A percentile compares a stretch with the other conserved stretches of the same genome.
Conservation (phyloP, 306 rosid genomes). For the Ormosia emarginata region DNA sequence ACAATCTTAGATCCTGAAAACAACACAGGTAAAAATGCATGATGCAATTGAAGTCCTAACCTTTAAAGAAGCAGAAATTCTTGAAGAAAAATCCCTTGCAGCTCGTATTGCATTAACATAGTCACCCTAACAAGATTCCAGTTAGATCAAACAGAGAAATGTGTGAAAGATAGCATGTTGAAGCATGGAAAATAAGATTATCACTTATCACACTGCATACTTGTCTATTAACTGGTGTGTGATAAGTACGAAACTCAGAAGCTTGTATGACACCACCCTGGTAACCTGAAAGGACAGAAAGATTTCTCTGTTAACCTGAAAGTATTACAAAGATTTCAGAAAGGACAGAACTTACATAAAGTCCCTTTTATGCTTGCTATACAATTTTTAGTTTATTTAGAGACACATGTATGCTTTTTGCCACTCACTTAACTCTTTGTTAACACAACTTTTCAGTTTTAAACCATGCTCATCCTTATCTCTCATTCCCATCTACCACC, state of each 20-base stretch:
- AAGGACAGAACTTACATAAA: background rate
- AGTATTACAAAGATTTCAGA: background rate
- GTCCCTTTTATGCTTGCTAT: background rate
- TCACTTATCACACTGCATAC: conserved; percentile 42
- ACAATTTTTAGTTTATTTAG: background rate
- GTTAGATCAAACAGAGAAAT: conserved; percentile 25
- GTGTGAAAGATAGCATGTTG: background rate
- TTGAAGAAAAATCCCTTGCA: conserved; percentile 80
- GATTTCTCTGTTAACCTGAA: background rate
- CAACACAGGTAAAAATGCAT: background rate
- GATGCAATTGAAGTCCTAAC: conserved; percentile 39
- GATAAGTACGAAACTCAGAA: conserved; percentile 95
- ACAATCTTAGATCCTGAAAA: conserved; percentile 9
- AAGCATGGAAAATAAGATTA: conserved; percentile 19
- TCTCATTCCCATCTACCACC: background rate
- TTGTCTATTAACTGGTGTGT: conserved; percentile 85
- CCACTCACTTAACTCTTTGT: background rate
- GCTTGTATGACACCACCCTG: conserved; percentile 74
- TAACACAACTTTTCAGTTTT: background rate
- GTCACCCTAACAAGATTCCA: conserved; percentile 63
- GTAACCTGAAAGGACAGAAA: conserved; percentile 47
- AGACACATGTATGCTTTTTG: background rate
- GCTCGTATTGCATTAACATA: conserved; percentile 81
- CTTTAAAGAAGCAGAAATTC: conserved; percentile 71
- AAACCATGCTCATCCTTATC: background rate